Percentiles rank a stretch among this genome's conserved stretches.
phyloP scores from a whole-genome alignment of 73 alveolate genomes.

The Durusdinium trenchii region DNA sequence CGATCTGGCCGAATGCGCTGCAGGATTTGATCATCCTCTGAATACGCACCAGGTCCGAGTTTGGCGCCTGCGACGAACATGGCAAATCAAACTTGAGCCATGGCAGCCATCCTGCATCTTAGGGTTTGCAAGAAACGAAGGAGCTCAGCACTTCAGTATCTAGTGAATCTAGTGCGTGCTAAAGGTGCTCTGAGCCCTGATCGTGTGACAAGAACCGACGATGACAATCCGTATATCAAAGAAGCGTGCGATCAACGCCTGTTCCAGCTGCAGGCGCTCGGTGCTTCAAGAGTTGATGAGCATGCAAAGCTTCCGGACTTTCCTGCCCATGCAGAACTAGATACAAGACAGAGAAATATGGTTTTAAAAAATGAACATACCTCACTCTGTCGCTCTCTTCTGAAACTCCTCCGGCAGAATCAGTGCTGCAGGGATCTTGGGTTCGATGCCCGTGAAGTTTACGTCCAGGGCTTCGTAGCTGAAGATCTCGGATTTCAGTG shows the following conservation, averaged over 20 bases:
- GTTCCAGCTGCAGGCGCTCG: constrained; percentile 90
- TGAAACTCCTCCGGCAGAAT: constrained; percentile 78
- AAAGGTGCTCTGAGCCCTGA: too few species aligned
- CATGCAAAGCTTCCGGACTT: constrained; percentile 55
- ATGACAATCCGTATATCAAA: too few species aligned
- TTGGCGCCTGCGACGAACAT: not conserved
- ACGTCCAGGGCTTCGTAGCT: constrained; percentile 57
- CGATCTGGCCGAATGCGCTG: constrained; percentile 88
- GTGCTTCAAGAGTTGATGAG: not conserved
- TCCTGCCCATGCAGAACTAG: not conserved
- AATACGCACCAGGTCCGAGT: constrained; percentile 63
- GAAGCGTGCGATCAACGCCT: constrained; percentile 40
- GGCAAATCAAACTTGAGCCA: too few species aligned
- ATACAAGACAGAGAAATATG: too few species aligned
- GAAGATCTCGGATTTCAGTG: not conserved
- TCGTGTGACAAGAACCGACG: too few species aligned
- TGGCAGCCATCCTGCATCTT: too few species aligned
- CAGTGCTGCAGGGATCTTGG: not conserved
- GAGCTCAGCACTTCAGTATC: too few species aligned
- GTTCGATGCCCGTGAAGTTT: not conserved
- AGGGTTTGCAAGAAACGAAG: too few species aligned
- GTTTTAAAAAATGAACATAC: too few species aligned
- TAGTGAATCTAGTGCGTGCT: too few species aligned
- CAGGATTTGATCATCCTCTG: not conserved
- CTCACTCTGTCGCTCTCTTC: too few species aligned